Evolutionary conservation across 2,329 filamentous ascomycete species (phyloP).

Genomic region (Zalaria sp.): DNA sequence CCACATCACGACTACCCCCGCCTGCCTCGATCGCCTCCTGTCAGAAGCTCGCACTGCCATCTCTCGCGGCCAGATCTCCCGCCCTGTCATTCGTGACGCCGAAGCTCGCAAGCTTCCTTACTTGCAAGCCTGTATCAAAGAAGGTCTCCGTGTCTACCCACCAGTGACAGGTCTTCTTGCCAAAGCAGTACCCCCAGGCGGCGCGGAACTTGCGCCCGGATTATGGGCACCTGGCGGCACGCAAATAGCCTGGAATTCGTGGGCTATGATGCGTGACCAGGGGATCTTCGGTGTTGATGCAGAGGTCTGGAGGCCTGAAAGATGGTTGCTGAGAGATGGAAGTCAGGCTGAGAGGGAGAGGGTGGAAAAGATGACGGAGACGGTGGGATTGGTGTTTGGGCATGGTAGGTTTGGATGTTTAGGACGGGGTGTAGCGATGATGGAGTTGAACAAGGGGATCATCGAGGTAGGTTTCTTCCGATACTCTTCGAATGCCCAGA

Average conservation of each 20-base stretch:
- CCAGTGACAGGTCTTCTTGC: slow-evolving; percentile 24
- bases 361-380: slow-evolving; percentile 20
- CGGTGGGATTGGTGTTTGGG: slow-evolving; percentile 20
- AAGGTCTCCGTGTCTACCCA: slow-evolving; percentile 32
- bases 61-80: slow-evolving; percentile 21
- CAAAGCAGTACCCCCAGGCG: slow-evolving; percentile 20
- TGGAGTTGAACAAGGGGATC: slow-evolving; percentile 25
- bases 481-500: not conserved
- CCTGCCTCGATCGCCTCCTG: slow-evolving; percentile 30
- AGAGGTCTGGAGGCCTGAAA: slow-evolving; percentile 23
- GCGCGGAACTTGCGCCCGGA: slow-evolving; percentile 19
- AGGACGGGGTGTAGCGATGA: slow-evolving; percentile 21
- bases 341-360: slow-evolving; percentile 15
- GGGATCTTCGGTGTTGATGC: slow-evolving; percentile 22
- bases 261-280: slow-evolving; percentile 22
- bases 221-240: slow-evolving; percentile 22
- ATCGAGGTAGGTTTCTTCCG: slow-evolving; percentile 17
- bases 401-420: slow-evolving; percentile 23
- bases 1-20: slow-evolving; percentile 36
- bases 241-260: slow-evolving; percentile 24
- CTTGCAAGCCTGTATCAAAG: slow-evolving; percentile 32
- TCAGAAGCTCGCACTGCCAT: slow-evolving; percentile 30
- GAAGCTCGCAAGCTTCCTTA: slow-evolving; percentile 29
- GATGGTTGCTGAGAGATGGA: slow-evolving; percentile 18
- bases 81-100: slow-evolving; percentile 35